Evolutionary conservation across 495 filamentous ascomycete genomes (phyloP), one percentile per base, ranked within the genome.

Genomic region (Physcia stellaris): DNA sequence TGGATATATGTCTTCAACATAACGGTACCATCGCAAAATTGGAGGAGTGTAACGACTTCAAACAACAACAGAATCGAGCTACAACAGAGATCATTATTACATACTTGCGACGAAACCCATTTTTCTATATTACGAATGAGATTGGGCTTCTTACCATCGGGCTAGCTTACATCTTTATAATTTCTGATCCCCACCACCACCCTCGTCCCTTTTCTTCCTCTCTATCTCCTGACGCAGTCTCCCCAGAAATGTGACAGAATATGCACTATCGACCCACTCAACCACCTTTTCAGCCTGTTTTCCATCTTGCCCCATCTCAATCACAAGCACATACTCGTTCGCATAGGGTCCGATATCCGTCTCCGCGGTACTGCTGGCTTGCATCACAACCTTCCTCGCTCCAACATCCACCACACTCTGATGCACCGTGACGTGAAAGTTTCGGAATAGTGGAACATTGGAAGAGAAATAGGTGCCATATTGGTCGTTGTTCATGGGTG

Each of bases 211-310:
- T 18, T 18, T 18, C 9, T 32, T 32, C 30, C 20, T 18, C 30
- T 32, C 20, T 1, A 18, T 18, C 30, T 18, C 16, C 7, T 15
- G 15, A 18, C 16, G 20, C 37, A 53, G 41, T 23, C 17, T 48
- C 12, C 24, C 16, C 22, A 51, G 27, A 17, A 43, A 42, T 1
- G 24, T 18, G 9, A 11, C 15, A 34, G 13, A 41, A n/a, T n/a
- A n/a, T n/a, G 26, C 39, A 21, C 38, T 33, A 48, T 60, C 58
- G 20, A 60, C 45, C 42, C 55, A 62, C 50, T 60, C 57, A n/a
- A 47, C 22, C 9, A 41, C 42, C 28, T 39, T 49, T 10, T 37
- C 41, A 29, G 60, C 47, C 41, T 55, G 56, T 35, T 50, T 45
- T 13, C 51, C 58, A 37, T 27, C 41, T 39, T 56, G 50, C 34